These are phyloP conservation scores for Rhexocercosporidium sp. DNA, from an alignment of 2,329 filamentous ascomycete genomes.

Conservation along the genomic window DNA sequence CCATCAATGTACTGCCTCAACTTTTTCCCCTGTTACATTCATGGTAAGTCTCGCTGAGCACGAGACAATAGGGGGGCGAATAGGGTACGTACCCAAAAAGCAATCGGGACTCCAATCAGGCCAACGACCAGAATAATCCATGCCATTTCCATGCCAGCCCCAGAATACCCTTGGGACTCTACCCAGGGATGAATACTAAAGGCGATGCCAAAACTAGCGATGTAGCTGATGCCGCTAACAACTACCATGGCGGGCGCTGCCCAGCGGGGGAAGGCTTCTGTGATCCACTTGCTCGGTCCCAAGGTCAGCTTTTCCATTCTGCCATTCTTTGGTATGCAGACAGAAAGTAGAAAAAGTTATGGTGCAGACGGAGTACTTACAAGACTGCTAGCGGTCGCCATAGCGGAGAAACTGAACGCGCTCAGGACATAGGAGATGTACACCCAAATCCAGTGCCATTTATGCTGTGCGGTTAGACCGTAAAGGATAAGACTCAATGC, in stretches of 20 bases:
- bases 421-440: constrained; percentile 16
- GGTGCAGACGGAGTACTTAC: background rate
- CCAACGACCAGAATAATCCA: constrained; percentile 22
- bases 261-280: constrained; percentile 32
- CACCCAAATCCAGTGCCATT: constrained; percentile 12
- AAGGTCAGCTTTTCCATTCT: background rate
- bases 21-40: background rate
- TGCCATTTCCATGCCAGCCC: constrained; percentile 20
- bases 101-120: constrained; percentile 19
- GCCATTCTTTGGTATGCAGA: background rate
- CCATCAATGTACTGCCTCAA: constrained; percentile 17
- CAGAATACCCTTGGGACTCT: constrained; percentile 9
- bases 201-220: constrained; percentile 24
- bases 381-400: constrained; percentile 21
- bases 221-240: constrained; percentile 21
- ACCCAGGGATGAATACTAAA: constrained; percentile 25
- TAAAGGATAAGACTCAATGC: constrained; percentile 17
- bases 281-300: constrained; percentile 20
- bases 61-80: too few species aligned
- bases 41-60: background rate
- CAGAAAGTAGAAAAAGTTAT: background rate
- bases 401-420: constrained; percentile 12
- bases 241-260: constrained; percentile 24
- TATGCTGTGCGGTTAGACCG: constrained; percentile 15
- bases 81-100: constrained; percentile 23